Conservation (phyloP, 495 filamentous ascomycete species). For the Oleoguttula mirabilis region DNA sequence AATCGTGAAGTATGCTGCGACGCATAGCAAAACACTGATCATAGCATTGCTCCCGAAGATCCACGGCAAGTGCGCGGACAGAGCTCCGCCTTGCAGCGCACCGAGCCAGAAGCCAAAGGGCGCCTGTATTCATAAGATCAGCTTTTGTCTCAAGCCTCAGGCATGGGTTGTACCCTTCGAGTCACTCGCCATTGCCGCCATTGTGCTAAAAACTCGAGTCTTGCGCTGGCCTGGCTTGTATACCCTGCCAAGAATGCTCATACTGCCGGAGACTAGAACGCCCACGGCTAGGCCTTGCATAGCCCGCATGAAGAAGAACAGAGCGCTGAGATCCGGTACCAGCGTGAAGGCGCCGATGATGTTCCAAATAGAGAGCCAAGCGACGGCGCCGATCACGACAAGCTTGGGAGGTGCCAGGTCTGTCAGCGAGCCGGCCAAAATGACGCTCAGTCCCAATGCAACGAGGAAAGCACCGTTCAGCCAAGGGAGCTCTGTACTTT, state of each 20-base stretch:
- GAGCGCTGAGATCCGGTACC: conserved; percentile 11
- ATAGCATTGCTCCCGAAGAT: conserved; percentile 17
- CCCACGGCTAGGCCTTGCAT: conserved; percentile 19
- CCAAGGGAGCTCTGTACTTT: conserved; percentile 34
- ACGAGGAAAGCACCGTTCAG: conserved; percentile 33
- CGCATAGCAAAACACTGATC: conserved; percentile 2
- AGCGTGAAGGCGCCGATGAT: conserved; percentile 32
- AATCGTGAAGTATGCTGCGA: conserved; percentile 11
- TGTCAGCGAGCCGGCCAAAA: conserved; percentile 34
- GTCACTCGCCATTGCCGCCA: conserved; percentile 15
- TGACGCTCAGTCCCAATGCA: conserved; percentile 36
- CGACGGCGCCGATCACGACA: conserved; percentile 36
- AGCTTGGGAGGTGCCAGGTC: conserved; percentile 34
- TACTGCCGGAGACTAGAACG: conserved; percentile 11
- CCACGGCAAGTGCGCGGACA: conserved; percentile 13
- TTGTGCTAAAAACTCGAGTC: conserved; percentile 14
- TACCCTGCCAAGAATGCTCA: conserved; percentile 18
- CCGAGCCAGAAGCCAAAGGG: conserved; percentile 17
- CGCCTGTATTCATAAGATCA: too few relatives aligned
- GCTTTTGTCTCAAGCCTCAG: too few relatives aligned
- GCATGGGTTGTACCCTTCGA: too few relatives aligned
- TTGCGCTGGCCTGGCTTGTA: conserved; percentile 17
- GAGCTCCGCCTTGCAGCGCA: conserved; percentile 14
- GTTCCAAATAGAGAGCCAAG: conserved; percentile 36
- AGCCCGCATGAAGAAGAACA: conserved; percentile 17